phyloP scores from a whole-genome alignment of 306 rosid genomes.

The Lotus japonicus region DNA sequence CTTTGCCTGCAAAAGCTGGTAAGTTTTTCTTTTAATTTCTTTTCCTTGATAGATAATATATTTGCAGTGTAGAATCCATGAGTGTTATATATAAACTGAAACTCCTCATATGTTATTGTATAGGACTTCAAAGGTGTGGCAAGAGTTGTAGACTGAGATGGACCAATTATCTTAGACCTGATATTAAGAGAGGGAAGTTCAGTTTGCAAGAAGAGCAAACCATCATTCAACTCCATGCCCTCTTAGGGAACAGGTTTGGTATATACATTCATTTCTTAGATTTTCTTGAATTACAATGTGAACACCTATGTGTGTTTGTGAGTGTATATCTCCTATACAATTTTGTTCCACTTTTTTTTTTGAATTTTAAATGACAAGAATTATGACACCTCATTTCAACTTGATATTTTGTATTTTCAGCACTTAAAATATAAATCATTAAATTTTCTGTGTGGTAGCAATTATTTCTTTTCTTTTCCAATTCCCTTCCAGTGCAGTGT shows the following conservation, averaged over 20 bases:
- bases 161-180: constrained; percentile 97
- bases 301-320: not conserved
- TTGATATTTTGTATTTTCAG: not conserved
- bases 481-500: constrained; percentile 27
- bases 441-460: constrained; percentile 12
- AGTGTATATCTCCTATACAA: not conserved
- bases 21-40: not conserved
- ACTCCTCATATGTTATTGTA: not conserved
- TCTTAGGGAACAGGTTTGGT: constrained; percentile 88
- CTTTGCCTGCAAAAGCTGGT: constrained; percentile 97
- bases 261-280: constrained; percentile 2
- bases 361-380: not conserved
- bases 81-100: not conserved
- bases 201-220: constrained; percentile 98
- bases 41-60: not conserved
- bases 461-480: constrained; percentile 5
- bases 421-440: too few species aligned
- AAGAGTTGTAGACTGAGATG: constrained; percentile 97
- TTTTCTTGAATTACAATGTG: not conserved
- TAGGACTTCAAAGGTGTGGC: constrained; percentile 98
- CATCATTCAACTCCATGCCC: constrained; percentile 98
- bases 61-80: not conserved
- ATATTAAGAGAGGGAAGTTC: constrained; percentile 97
- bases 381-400: not conserved
- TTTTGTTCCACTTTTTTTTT: not conserved